phyloP scores from a whole-genome alignment of 306 rosid species.

The Mimosa bimucronata region DNA sequence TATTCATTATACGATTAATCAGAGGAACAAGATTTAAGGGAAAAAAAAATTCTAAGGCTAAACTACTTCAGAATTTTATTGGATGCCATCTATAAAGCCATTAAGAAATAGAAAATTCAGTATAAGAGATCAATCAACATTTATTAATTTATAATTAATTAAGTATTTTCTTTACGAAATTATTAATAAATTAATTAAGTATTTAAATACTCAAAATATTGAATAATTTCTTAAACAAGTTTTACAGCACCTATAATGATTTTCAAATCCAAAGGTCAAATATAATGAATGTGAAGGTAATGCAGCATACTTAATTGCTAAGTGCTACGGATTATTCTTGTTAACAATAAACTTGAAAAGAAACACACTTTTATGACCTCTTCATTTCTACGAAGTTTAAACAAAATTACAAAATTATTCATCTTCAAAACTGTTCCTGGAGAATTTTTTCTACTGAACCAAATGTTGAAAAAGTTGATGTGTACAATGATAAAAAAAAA shows the following conservation, averaged over 20 bases:
- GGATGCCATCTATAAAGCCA: not conserved
- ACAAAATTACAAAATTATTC: not conserved
- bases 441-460: not conserved
- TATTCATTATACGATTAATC: too few relatives aligned
- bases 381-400: not conserved
- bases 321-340: not conserved
- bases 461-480: conserved; percentile 18
- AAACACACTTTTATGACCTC: conserved; percentile 1
- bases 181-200: not conserved
- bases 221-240: not conserved
- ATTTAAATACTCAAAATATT: too few relatives aligned
- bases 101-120: not conserved
- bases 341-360: not conserved
- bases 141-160: not conserved
- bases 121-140: not conserved
- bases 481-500: conserved; percentile 47
- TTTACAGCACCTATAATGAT: not conserved
- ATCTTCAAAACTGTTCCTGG: conserved; percentile 18
- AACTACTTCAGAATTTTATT: not conserved
- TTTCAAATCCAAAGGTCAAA: not conserved
- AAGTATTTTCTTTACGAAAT: too few relatives aligned
- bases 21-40: too few relatives aligned
- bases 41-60: not conserved
- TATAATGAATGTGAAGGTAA: not conserved
- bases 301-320: not conserved